Evolutionary conservation across 2,329 filamentous ascomycete species (phyloP).

Genomic region (Nigrospora osmanthi): DNA sequence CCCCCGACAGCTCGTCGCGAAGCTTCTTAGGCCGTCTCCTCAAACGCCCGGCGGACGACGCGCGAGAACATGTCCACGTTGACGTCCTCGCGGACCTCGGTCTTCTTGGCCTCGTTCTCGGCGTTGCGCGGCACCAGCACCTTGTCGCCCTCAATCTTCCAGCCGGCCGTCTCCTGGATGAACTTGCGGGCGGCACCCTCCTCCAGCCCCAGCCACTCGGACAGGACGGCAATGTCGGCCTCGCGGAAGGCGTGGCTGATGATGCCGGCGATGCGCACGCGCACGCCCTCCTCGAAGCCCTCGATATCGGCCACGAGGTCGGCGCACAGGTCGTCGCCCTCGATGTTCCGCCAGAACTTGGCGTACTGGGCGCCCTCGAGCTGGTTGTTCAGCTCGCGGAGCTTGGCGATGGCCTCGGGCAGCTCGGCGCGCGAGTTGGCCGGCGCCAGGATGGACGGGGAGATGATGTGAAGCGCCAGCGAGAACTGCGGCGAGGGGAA

Average conservation of each 20-base stretch:
- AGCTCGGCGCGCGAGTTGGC: slow-evolving; percentile 57
- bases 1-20: neutral
- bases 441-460: slow-evolving; percentile 67
- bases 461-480: slow-evolving; percentile 88
- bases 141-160: slow-evolving; percentile 62
- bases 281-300: slow-evolving; percentile 91
- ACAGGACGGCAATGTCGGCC: slow-evolving; percentile 58
- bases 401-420: slow-evolving; percentile 84
- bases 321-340: slow-evolving; percentile 91
- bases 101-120: slow-evolving; percentile 95
- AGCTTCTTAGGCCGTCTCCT: slow-evolving; percentile 62
- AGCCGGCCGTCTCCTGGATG: slow-evolving; percentile 77
- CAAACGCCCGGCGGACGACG: slow-evolving; percentile 77
- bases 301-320: slow-evolving; percentile 90
- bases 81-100: slow-evolving; percentile 91
- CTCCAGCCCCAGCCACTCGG: slow-evolving; percentile 69
- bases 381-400: slow-evolving; percentile 74
- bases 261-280: slow-evolving; percentile 80
- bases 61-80: slow-evolving; percentile 79
- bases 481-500: slow-evolving; percentile 96
- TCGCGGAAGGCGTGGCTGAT: slow-evolving; percentile 75
- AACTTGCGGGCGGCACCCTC: slow-evolving; percentile 67
- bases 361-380: slow-evolving; percentile 87
- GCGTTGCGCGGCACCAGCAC: slow-evolving; percentile 85
- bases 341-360: slow-evolving; percentile 86